phyloP scores from a whole-genome alignment of 139 green algal species.

The Tetratostichococcus sp. region DNA sequence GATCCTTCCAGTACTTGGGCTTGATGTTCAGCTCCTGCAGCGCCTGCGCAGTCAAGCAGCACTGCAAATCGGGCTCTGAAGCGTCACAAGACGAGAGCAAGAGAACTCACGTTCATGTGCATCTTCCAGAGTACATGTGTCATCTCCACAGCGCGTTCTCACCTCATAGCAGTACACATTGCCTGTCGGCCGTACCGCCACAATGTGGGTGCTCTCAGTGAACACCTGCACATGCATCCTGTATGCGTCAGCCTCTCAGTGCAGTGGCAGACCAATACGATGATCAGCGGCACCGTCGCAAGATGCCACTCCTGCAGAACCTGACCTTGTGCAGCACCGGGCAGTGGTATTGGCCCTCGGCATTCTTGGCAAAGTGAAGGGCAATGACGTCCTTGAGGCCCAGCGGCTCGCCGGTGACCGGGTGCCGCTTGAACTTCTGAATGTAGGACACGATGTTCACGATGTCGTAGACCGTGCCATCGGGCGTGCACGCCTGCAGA shows the following conservation, averaged over 20 bases:
- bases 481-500: constrained; percentile 63
- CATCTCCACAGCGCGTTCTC: neutral
- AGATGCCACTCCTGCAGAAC: neutral
- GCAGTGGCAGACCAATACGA: too few species aligned
- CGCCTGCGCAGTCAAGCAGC: constrained; percentile 35
- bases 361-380: constrained; percentile 92
- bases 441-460: constrained; percentile 83
- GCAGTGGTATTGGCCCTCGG: constrained; percentile 78
- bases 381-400: constrained; percentile 81
- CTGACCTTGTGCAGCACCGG: constrained; percentile 83
- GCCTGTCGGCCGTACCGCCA: constrained; percentile 77
- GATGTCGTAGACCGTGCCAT: constrained; percentile 81
- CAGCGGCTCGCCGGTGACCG: constrained; percentile 78
- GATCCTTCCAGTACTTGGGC: constrained; percentile 81
- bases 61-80: too few species aligned
- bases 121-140: too few species aligned
- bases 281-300: neutral
- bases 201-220: constrained; percentile 95
- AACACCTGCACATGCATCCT: constrained; percentile 68
- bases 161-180: constrained; percentile 66
- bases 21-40: constrained; percentile 94
- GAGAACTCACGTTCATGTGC: too few species aligned
- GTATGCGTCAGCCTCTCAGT: too few species aligned
- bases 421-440: constrained; percentile 77
- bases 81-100: too few species aligned